These are phyloP conservation scores for Colletotrichum trifolii DNA, from an alignment of 2,329 filamentous ascomycete species.

Conservation along the genomic window DNA sequence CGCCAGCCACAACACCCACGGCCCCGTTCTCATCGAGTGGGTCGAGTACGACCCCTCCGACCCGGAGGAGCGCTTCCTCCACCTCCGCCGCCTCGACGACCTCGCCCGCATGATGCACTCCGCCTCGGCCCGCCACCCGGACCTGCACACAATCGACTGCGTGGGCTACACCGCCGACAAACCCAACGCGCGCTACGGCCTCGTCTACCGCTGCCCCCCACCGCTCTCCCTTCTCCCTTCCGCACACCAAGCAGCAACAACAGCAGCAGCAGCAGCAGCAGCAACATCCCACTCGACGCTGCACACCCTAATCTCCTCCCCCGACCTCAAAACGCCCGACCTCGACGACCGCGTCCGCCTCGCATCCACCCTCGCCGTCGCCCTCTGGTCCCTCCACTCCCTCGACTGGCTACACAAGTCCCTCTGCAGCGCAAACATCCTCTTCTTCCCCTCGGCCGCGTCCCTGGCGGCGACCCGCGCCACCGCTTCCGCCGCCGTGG, in stretches of 20 bases:
- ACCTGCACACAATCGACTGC: conserved; percentile 59
- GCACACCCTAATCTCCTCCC: conserved; percentile 51
- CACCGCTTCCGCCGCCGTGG: conserved; percentile 50
- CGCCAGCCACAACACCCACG: conserved; percentile 47
- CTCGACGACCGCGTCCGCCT: conserved; percentile 56
- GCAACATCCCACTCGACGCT: conserved; percentile 50
- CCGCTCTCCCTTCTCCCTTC: background rate
- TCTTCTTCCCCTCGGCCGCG: conserved; percentile 61
- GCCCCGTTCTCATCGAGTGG: conserved; percentile 57
- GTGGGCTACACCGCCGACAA: conserved; percentile 58
- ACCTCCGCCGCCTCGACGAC: conserved; percentile 58
- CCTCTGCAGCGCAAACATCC: conserved; percentile 63
- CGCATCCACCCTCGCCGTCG: conserved; percentile 54
- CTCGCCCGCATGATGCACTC: conserved; percentile 60
- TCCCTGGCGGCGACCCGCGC: conserved; percentile 47
- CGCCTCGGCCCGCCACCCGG: conserved; percentile 55
- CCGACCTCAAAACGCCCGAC: conserved; percentile 56
- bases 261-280: conserved; percentile 40
- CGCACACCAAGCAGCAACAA: background rate
- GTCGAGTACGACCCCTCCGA: conserved; percentile 56
- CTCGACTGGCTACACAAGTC: conserved; percentile 69
- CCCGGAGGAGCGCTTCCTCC: conserved; percentile 54
- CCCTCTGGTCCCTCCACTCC: conserved; percentile 62
- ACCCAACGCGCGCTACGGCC: conserved; percentile 52
- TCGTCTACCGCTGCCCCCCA: conserved; percentile 48